A percentile compares a stretch with the other conserved stretches of the same genome.
phyloP scores from a whole-genome alignment of 148 eudicot genomes.

The Tetragonia tetragonoides region DNA sequence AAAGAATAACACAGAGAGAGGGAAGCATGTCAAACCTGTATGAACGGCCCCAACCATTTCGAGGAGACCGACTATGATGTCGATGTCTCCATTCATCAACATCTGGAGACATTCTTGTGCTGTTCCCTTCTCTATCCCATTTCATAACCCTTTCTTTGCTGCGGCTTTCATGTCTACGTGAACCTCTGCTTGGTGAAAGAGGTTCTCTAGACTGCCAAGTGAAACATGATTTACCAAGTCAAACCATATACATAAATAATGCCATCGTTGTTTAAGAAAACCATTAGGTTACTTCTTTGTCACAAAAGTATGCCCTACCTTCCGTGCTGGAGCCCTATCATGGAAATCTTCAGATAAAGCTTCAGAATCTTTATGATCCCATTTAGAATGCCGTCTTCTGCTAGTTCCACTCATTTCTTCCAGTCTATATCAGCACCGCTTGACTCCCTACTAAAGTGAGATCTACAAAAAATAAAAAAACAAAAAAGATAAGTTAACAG shows the following conservation, averaged over 20 bases:
- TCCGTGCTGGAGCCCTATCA: conserved; percentile 29
- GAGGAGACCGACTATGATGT: conserved; percentile 33
- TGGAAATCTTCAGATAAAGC: conserved; percentile 25
- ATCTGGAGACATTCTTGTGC: conserved; percentile 45
- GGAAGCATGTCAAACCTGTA: conserved; percentile 26
- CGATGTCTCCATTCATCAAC: conserved; percentile 43
- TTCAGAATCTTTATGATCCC: conserved; percentile 48
- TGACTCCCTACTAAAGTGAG: conserved; percentile 6
- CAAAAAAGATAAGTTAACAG: background rate
- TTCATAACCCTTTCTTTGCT: conserved; percentile 28
- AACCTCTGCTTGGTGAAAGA: conserved; percentile 28
- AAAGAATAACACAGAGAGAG: background rate
- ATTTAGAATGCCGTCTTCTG: conserved; percentile 49
- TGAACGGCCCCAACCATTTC: conserved; percentile 32
- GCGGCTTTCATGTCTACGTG: conserved; percentile 32
- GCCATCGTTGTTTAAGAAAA: background rate
- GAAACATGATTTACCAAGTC: background rate
- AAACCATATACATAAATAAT: background rate
- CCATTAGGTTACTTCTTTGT: background rate
- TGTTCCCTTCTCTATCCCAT: conserved; percentile 33
- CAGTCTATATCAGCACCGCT: conserved; percentile 19
- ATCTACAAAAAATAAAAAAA: conserved; percentile 18
- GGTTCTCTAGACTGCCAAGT: conserved; percentile 30
- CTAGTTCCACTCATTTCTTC: conserved; percentile 53
- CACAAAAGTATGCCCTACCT: conserved; percentile 15